Evolutionary conservation across 2,329 filamentous ascomycete species (phyloP).

Genomic region (Phialocephala subalpina): DNA sequence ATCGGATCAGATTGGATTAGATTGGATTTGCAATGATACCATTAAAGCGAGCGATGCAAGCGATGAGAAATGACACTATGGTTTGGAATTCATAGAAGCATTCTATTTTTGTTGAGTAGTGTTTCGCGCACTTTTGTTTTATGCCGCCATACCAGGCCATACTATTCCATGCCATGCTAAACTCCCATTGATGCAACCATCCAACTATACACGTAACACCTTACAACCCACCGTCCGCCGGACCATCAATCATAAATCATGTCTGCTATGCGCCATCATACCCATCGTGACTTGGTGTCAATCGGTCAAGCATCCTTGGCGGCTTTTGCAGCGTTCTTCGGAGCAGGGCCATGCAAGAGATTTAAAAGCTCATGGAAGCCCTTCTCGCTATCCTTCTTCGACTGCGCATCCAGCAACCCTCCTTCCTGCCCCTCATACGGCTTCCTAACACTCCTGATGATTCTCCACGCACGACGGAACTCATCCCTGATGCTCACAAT

Average conservation of each 20-base stretch:
- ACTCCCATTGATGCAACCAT: conserved; percentile 1
- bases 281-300: neutral
- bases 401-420: conserved; percentile 34
- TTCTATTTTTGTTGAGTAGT: neutral
- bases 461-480: conserved; percentile 80
- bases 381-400: conserved; percentile 21
- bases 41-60: too few relatives aligned
- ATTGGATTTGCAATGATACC: neutral
- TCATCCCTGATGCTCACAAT: conserved; percentile 86
- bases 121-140: neutral
- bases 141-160: neutral
- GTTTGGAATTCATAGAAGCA: neutral
- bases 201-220: neutral
- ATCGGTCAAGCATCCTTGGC: neutral
- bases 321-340: neutral
- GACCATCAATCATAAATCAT: neutral
- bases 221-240: neutral
- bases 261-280: neutral
- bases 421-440: conserved; percentile 31
- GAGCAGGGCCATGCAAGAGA: conserved; percentile 36
- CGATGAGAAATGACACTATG: neutral
- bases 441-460: conserved; percentile 65
- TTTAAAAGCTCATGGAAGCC: conserved; percentile 35
- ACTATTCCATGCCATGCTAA: neutral
- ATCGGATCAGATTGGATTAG: too few relatives aligned